Evolutionary conservation across 345 rosid species (phyloP).

Genomic region (Sisymbrium altissimum): DNA sequence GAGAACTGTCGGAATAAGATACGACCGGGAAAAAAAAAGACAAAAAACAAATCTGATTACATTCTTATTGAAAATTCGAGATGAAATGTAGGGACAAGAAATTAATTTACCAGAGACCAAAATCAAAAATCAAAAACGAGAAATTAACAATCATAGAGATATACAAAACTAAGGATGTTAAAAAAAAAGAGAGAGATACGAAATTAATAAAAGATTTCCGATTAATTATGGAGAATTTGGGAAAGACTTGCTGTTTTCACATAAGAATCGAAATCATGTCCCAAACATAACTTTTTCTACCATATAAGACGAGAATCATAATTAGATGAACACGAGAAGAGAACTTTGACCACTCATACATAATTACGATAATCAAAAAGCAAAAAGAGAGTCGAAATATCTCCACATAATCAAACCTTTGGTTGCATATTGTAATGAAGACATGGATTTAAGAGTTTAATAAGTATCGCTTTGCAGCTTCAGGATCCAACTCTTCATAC

Average conservation of each 20-base stretch:
- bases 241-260: not conserved
- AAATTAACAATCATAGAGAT: not conserved
- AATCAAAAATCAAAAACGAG: not conserved
- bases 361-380: conserved; percentile 4
- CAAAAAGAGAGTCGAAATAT: not conserved
- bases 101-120: not conserved
- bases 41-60: not conserved
- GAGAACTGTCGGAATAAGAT: not conserved
- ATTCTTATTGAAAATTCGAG: not conserved
- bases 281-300: not conserved
- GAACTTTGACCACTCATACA: conserved; percentile 9
- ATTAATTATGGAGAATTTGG: not conserved
- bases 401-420: conserved; percentile 14
- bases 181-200: no score
- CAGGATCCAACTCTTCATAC: conserved; percentile 55
- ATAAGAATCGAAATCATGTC: not conserved
- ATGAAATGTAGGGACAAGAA: not conserved
- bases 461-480: conserved; percentile 48
- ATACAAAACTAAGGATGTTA: no score
- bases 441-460: conserved; percentile 15
- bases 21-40: not conserved
- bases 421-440: conserved; percentile 3
- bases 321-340: conserved; percentile 9
- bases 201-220: not conserved
- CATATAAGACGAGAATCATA: conserved; percentile 14